Percentiles rank a stretch among this genome's conserved stretches.
Evolutionary conservation across 495 filamentous ascomycete species (phyloP).

Genomic region (Tetracladium marchalianum): DNA sequence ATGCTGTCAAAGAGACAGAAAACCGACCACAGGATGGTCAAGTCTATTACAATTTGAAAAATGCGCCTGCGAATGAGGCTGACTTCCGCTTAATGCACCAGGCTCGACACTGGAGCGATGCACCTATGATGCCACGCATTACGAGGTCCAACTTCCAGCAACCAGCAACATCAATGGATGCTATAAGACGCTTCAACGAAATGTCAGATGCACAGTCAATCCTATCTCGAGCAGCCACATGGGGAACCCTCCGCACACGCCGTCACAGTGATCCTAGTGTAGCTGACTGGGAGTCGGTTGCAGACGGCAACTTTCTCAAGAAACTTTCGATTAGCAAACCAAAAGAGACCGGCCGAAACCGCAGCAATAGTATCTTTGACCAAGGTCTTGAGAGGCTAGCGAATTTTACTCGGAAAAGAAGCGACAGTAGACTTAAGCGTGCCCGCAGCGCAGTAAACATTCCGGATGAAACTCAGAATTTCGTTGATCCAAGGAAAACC

Average conservation of each 20-base stretch:
- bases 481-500: constrained; percentile 23
- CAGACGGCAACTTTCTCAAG: constrained; percentile 49
- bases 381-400: constrained; percentile 25
- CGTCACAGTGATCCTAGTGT: constrained; percentile 47
- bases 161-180: constrained; percentile 39
- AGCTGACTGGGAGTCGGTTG: constrained; percentile 49
- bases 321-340: constrained; percentile 45
- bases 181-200: constrained; percentile 38
- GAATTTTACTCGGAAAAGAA: constrained; percentile 48
- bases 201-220: constrained; percentile 40
- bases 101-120: constrained; percentile 36
- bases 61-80: constrained; percentile 25
- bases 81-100: constrained; percentile 36
- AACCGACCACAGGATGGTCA: constrained; percentile 34
- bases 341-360: constrained; percentile 22
- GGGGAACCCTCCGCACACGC: constrained; percentile 50
- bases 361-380: constrained; percentile 32
- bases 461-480: constrained; percentile 22
- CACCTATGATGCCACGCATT: constrained; percentile 32
- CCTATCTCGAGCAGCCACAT: constrained; percentile 59
- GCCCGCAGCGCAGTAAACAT: constrained; percentile 18
- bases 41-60: constrained; percentile 31
- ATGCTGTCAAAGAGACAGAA: constrained; percentile 20
- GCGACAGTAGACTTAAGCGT: constrained; percentile 37
- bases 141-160: constrained; percentile 25